These are phyloP conservation scores for Trichoderma asperelloides DNA, from an alignment of 495 filamentous ascomycete species.

Conservation along the genomic window DNA sequence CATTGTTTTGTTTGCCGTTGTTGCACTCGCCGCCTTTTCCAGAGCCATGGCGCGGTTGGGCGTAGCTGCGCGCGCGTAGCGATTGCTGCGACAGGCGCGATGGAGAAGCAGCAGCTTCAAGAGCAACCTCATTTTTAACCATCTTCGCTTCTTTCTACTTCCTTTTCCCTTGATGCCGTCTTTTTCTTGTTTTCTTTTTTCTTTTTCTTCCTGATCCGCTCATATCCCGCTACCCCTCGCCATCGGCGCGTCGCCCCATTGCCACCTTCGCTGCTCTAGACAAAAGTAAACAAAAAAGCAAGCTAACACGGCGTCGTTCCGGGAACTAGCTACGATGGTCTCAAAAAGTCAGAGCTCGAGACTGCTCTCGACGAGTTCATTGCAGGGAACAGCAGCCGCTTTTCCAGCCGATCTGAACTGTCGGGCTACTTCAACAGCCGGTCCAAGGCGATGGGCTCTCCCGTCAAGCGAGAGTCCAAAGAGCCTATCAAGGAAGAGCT, in stretches of 20 bases:
- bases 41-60: neutral
- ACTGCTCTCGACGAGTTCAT: slow-evolving; percentile 67
- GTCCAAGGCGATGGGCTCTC: slow-evolving; percentile 49
- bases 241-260: neutral
- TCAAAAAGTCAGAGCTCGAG: slow-evolving; percentile 79
- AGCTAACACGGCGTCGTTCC: neutral
- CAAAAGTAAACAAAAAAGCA: neutral
- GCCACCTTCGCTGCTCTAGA: neutral
- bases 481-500: slow-evolving; percentile 34
- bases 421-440: slow-evolving; percentile 67
- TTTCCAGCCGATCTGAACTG: slow-evolving; percentile 54
- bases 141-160: neutral
- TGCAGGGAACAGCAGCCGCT: slow-evolving; percentile 50
- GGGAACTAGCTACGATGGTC: slow-evolving; percentile 51
- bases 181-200: neutral
- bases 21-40: neutral
- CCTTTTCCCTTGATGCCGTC: neutral
- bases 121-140: neutral
- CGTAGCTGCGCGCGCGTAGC: neutral
- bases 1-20: neutral
- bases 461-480: slow-evolving; percentile 59
- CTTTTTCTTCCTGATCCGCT: neutral
- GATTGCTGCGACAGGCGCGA: neutral
- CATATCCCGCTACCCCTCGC: neutral
- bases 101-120: neutral